phyloP scores from a whole-genome alignment of 2,329 filamentous ascomycete species.

The Capronia epimyces region DNA sequence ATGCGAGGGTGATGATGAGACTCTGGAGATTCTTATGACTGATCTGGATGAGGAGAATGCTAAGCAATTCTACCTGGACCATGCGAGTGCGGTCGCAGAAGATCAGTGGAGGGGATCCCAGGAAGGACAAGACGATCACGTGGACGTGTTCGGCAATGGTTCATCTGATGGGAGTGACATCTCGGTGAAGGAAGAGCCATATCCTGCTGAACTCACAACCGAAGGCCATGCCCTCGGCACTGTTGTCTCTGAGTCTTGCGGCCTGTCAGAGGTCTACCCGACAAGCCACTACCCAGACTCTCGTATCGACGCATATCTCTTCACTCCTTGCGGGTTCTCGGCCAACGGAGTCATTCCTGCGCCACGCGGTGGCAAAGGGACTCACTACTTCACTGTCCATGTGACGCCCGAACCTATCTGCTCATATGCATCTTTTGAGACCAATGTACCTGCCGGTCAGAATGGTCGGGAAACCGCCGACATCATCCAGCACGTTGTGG shows the following conservation, averaged over 20 bases:
- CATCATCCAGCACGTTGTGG: slow-evolving; percentile 86
- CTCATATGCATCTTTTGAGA: slow-evolving; percentile 97
- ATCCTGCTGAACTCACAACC: slow-evolving; percentile 72
- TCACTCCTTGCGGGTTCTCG: slow-evolving; percentile 93
- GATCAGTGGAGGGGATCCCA: slow-evolving; percentile 69
- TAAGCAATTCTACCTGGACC: slow-evolving; percentile 64
- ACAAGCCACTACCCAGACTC: slow-evolving; percentile 82
- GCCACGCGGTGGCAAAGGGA: slow-evolving; percentile 53
- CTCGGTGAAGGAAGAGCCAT: slow-evolving; percentile 52
- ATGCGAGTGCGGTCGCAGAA: slow-evolving; percentile 86
- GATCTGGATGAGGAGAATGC: slow-evolving; percentile 62
- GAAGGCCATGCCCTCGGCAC: slow-evolving; percentile 92
- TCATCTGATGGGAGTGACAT: slow-evolving; percentile 57
- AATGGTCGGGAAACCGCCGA: slow-evolving; percentile 82
- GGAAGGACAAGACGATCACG: slow-evolving; percentile 52
- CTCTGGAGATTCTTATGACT: slow-evolving; percentile 62
- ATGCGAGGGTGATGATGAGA: slow-evolving; percentile 42
- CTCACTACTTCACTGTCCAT: slow-evolving; percentile 96
- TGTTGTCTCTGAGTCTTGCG: slow-evolving; percentile 83
- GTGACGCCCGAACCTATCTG: slow-evolving; percentile 96
- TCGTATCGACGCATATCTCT: slow-evolving; percentile 90
- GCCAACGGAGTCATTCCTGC: slow-evolving; percentile 93
- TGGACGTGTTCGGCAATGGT: slow-evolving; percentile 75
- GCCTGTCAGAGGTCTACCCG: slow-evolving; percentile 83
- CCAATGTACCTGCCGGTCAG: slow-evolving; percentile 87